Conservation (phyloP, 2,329 filamentous ascomycete genomes). For the Fusarium continuum region DNA sequence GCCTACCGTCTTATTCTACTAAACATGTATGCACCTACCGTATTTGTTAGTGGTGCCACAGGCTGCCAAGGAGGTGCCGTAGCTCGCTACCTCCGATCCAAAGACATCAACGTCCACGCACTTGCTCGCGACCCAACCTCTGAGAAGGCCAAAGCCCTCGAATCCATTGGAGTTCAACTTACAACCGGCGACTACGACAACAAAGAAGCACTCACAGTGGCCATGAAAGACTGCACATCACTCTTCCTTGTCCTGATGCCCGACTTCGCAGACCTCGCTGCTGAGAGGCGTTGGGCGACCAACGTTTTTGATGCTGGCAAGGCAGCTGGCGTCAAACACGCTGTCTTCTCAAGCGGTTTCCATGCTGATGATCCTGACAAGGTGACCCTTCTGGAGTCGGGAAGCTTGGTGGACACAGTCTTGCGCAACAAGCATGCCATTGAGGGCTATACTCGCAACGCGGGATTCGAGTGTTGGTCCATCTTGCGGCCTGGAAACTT, state of each 20-base stretch:
- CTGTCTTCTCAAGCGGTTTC: conserved; percentile 51
- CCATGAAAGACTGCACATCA: conserved; percentile 44
- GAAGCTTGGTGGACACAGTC: conserved; percentile 43
- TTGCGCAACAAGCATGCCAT: conserved; percentile 53
- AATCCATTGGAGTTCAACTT: conserved; percentile 47
- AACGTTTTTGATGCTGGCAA: conserved; percentile 50
- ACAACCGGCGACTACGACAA: conserved; percentile 49
- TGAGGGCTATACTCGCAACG: conserved; percentile 50
- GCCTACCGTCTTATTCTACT: neutral
- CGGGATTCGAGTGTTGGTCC: conserved; percentile 56
- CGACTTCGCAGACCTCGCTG: conserved; percentile 43
- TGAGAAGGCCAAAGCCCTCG: conserved; percentile 43
- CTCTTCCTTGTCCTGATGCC: conserved; percentile 50
- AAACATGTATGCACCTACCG: conserved; percentile 45
- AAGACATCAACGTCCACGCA: conserved; percentile 47
- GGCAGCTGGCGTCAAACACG: conserved; percentile 49
- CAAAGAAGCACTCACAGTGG: conserved; percentile 41
- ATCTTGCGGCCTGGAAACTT: conserved; percentile 61
- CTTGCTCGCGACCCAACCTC: conserved; percentile 47
- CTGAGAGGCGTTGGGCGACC: conserved; percentile 45
- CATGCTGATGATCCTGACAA: conserved; percentile 44
- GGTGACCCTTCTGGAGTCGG: conserved; percentile 41
- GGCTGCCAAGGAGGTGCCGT: conserved; percentile 53
- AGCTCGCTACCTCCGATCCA: conserved; percentile 46
- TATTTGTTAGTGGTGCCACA: conserved; percentile 54